phyloP scores from a whole-genome alignment of 2,329 filamentous ascomycete genomes.

The Cryphonectria parasitica region DNA sequence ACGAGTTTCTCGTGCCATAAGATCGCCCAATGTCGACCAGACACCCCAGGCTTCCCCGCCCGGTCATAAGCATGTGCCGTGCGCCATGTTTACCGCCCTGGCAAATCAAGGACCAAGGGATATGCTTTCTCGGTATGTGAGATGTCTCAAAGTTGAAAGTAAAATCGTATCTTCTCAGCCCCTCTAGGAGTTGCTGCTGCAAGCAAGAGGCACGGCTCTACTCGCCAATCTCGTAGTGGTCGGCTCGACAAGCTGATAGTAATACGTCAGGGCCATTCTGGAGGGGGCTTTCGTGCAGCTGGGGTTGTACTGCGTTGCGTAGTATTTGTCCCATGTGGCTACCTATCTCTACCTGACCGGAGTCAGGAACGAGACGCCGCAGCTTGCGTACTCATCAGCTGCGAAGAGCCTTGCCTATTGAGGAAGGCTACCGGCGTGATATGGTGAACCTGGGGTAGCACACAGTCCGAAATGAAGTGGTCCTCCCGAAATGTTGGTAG shows the following conservation, averaged over 20 bases:
- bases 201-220: neutral
- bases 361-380: conserved; percentile 9
- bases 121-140: conserved; percentile 4
- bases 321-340: conserved; percentile 8
- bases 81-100: conserved; percentile 7
- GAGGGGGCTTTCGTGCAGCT: neutral
- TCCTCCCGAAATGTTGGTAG: conserved; percentile 16
- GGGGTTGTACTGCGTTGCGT: conserved; percentile 13
- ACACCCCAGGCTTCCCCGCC: neutral
- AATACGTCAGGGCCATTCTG: neutral
- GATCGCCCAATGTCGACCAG: neutral
- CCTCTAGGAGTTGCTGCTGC: neutral
- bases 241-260: neutral
- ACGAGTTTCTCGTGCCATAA: neutral
- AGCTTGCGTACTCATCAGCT: conserved; percentile 9
- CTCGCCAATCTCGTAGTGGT: conserved; percentile 11
- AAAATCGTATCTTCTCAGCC: conserved; percentile 1
- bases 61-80: neutral
- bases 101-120: conserved; percentile 16
- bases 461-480: conserved; percentile 10
- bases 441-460: conserved; percentile 23
- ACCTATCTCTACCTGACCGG: conserved; percentile 2
- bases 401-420: conserved; percentile 13
- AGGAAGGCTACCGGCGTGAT: conserved; percentile 16
- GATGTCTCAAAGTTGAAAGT: conserved; percentile 3